Evolutionary conservation across 176 grass and related monocot species (phyloP), one percentile per base, ranked within the genome.

Genomic region (Rhipidocladum racemiflorum): DNA sequence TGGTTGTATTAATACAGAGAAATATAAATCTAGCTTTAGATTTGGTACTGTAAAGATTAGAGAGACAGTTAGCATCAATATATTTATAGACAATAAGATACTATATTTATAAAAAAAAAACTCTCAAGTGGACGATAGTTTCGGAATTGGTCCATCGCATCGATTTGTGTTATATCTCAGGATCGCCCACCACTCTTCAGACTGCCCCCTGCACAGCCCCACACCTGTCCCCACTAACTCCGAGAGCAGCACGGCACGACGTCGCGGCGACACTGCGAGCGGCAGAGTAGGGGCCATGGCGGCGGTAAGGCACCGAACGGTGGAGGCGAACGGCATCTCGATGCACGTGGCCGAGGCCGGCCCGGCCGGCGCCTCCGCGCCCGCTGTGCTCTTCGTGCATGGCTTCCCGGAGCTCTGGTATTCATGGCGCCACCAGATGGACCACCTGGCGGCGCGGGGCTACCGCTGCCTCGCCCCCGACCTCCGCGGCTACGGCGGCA

Each of bases 401-500:
- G 91, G 94, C 61, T 97, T 97, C 82, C 91, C 94, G 30, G 94
- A 97, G 74, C 84, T 97, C 12, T 97, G 94, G 91, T 91, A 90
- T 89, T 91, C 94, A 32, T 97, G 94, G 94, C 86, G 94, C 62
- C 84, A 75, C 81, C 94, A 93, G 86, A 91, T 97, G 66, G 27
- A 27, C 28, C 65, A 69, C 81, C 88, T 97, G 46, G 89, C 94
- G 7, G 86, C 83, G 29, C 73, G 59, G 3, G 91, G 94, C 28
- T 97, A 91, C 84, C 88, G 81, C 7, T 90, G 85, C 73, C 43
- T 93, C 10, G 94, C 94, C 15, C 94, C 91, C 10, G 94, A 97
- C 61, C 86, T 97, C 81, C 86, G 94, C 18, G 94, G 91, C 75
- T 91, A 89, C 69, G 91, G 94, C 4, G 91, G 90, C 81, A 93